These are phyloP conservation scores for Scleroderma citrinum DNA, from an alignment of 768 basidiomycete genomes.

Conservation along the genomic window DNA sequence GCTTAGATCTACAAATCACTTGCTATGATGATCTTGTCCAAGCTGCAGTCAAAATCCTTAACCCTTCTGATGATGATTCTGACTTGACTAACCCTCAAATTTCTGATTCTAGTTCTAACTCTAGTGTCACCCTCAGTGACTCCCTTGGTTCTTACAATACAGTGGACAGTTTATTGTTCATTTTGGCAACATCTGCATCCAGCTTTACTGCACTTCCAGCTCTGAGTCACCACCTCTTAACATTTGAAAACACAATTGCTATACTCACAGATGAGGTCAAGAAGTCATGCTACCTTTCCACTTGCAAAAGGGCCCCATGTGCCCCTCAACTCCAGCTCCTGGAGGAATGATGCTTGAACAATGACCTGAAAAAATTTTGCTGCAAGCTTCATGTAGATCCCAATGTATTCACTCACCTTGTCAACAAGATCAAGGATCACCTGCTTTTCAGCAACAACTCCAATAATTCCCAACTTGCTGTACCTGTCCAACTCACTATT, in stretches of 20 bases:
- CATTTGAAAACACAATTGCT: neutral
- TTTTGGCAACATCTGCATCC: neutral
- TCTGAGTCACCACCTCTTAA: neutral
- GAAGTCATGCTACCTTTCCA: neutral
- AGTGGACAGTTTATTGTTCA: neutral
- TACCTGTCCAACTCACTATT: slow-evolving; percentile 27
- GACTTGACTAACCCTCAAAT: neutral
- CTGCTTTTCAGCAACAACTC: slow-evolving; percentile 24
- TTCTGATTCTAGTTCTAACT: neutral
- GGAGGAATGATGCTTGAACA: slow-evolving; percentile 1
- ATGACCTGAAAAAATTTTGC: slow-evolving; percentile 18
- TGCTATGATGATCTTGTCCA: neutral
- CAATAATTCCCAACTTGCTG: slow-evolving; percentile 17
- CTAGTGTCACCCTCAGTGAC: neutral
- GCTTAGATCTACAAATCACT: slow-evolving; percentile 1
- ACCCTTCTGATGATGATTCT: neutral
- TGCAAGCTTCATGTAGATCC: slow-evolving; percentile 22
- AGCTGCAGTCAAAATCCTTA: neutral
- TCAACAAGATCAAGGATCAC: slow-evolving; percentile 17
- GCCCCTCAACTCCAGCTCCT: slow-evolving; percentile 10
- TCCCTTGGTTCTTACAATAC: neutral
- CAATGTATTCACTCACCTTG: slow-evolving; percentile 17
- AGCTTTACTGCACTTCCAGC: neutral
- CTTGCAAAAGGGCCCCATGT: neutral
- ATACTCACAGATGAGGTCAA: neutral